These are phyloP conservation scores for Diatrype stigma DNA, from an alignment of 2,329 filamentous ascomycete species.

Conservation along the genomic window DNA sequence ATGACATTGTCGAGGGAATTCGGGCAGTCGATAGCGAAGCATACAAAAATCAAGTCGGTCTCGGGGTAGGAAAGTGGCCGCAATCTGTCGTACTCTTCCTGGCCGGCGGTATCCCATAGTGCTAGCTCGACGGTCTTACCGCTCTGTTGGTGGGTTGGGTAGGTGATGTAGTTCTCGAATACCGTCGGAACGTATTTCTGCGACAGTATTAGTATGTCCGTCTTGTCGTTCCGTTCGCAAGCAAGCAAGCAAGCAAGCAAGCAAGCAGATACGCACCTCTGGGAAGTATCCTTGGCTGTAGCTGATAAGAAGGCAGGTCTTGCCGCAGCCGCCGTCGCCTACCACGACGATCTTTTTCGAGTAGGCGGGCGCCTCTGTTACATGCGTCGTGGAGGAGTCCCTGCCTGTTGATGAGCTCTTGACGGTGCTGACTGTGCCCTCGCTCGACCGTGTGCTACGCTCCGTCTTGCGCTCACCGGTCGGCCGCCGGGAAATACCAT, in stretches of 20 bases:
- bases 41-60: slow-evolving; percentile 96
- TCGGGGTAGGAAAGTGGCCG: slow-evolving; percentile 96
- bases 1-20: slow-evolving; percentile 98
- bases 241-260: neutral
- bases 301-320: slow-evolving; percentile 97
- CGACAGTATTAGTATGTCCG: slow-evolving; percentile 5
- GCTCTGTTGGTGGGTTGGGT: slow-evolving; percentile 79
- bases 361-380: slow-evolving; percentile 87
- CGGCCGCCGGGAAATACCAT: slow-evolving; percentile 31
- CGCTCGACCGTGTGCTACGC: slow-evolving; percentile 66
- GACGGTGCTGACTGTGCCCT: slow-evolving; percentile 84
- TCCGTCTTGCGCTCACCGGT: slow-evolving; percentile 40
- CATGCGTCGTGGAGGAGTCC: slow-evolving; percentile 75
- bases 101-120: slow-evolving; percentile 96
- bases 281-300: slow-evolving; percentile 99
- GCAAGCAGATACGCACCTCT: slow-evolving; percentile 61
- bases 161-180: slow-evolving; percentile 99
- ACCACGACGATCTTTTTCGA: slow-evolving; percentile 99
- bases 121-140: slow-evolving; percentile 96
- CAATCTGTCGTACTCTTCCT: slow-evolving; percentile 97
- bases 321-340: slow-evolving; percentile 95
- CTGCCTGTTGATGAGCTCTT: slow-evolving; percentile 71
- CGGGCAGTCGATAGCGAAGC: slow-evolving; percentile 98
- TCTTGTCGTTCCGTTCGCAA: too few relatives aligned
- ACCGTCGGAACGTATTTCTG: slow-evolving; percentile 99